Percentiles rank a stretch among this genome's conserved stretches.
These are phyloP conservation scores for Emmonsia crescens DNA, from an alignment of 2,329 filamentous ascomycete genomes.

Conservation along the genomic window DNA sequence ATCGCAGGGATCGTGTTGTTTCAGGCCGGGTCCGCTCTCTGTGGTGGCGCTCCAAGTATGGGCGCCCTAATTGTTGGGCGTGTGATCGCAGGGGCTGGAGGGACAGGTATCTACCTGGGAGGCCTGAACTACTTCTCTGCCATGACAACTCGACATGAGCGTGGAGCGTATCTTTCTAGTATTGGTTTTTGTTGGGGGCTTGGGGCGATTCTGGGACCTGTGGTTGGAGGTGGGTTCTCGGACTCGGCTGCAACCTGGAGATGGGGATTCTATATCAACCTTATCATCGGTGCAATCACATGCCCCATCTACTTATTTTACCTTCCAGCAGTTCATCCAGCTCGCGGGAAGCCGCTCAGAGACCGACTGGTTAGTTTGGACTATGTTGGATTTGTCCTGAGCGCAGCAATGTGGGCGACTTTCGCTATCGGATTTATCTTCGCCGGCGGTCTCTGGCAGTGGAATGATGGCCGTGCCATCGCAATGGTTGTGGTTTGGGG, in stretches of 20 bases:
- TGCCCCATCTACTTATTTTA: conserved; percentile 35
- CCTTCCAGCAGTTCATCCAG: conserved; percentile 22
- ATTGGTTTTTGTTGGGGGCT: conserved; percentile 27
- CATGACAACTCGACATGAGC: conserved; percentile 15
- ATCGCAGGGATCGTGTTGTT: conserved; percentile 22
- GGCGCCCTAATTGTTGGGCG: conserved; percentile 37
- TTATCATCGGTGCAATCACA: conserved; percentile 35
- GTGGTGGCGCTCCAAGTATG: conserved; percentile 37
- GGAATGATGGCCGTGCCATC: conserved; percentile 37
- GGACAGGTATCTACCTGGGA: conserved; percentile 25
- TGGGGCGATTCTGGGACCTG: conserved; percentile 28
- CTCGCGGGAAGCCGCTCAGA: conserved; percentile 13
- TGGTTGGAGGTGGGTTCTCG: conserved; percentile 29
- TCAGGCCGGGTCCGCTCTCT: conserved; percentile 26
- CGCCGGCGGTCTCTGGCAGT: conserved; percentile 39
- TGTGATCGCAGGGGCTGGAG: conserved; percentile 25
- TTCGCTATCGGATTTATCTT: conserved; percentile 41
- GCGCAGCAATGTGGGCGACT: conserved; percentile 27
- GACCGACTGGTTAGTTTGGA: conserved; percentile 28
- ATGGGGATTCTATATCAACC: conserved; percentile 43
- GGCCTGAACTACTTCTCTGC: conserved; percentile 19
- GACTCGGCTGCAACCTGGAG: conserved; percentile 22
- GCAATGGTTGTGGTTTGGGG: conserved; percentile 39
- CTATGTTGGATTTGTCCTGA: conserved; percentile 36
- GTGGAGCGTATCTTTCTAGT: conserved; percentile 24